These are phyloP conservation scores for Podospora fimiseda DNA, from an alignment of 495 filamentous ascomycete species.

Conservation along the genomic window DNA sequence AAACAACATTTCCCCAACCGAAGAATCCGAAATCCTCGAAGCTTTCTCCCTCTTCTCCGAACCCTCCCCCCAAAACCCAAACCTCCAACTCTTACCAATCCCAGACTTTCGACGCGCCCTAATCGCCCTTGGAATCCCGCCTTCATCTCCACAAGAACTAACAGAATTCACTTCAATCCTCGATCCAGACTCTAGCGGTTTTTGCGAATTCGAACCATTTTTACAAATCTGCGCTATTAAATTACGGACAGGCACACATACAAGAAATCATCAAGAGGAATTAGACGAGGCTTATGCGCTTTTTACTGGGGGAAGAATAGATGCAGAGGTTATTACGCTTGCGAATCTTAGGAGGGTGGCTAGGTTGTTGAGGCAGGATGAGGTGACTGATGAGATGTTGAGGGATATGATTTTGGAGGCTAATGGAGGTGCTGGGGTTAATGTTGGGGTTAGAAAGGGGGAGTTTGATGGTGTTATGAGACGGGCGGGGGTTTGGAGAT, in stretches of 20 bases:
- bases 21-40: slow-evolving; percentile 86
- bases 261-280: slow-evolving; percentile 52
- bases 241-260: slow-evolving; percentile 52
- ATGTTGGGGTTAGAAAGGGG: slow-evolving; percentile 62
- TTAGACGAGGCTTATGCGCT: slow-evolving; percentile 72
- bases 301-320: slow-evolving; percentile 47
- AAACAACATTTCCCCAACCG: slow-evolving; percentile 70
- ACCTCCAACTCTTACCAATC: slow-evolving; percentile 66
- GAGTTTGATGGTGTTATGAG: slow-evolving; percentile 85
- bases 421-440: slow-evolving; percentile 69
- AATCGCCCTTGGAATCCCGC: slow-evolving; percentile 74
- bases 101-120: slow-evolving; percentile 75
- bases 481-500: slow-evolving; percentile 72
- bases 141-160: slow-evolving; percentile 57
- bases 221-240: slow-evolving; percentile 81
- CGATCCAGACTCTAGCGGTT: slow-evolving; percentile 74
- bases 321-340: slow-evolving; percentile 56
- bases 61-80: slow-evolving; percentile 54
- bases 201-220: slow-evolving; percentile 69
- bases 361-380: slow-evolving; percentile 73
- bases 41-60: slow-evolving; percentile 79
- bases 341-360: slow-evolving; percentile 72
- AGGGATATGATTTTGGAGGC: slow-evolving; percentile 92
- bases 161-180: slow-evolving; percentile 66
- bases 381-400: slow-evolving; percentile 73